Percentiles rank a stretch among this genome's conserved stretches.
Conservation (phyloP, 106 monocot species). For the Apostasia shenzhenica region DNA sequence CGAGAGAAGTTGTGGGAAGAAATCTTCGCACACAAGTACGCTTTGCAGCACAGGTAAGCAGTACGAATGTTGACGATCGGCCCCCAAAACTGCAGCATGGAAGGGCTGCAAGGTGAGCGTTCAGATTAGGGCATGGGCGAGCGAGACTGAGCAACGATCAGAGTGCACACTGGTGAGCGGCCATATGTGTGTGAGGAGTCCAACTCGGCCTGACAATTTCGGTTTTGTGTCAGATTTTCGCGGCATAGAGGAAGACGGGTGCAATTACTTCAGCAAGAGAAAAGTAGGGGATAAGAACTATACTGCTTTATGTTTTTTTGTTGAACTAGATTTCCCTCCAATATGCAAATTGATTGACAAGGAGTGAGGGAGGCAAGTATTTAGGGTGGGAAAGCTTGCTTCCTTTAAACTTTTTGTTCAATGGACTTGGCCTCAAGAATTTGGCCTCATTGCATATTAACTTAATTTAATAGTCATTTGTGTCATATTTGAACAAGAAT, state of each 20-base stretch:
- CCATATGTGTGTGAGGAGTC: constrained; percentile 71
- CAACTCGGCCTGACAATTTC: constrained; percentile 78
- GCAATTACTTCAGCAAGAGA: constrained; percentile 45
- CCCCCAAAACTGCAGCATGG: constrained; percentile 84
- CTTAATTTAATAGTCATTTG: constrained; percentile 3
- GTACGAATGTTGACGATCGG: constrained; percentile 80
- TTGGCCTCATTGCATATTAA: constrained; percentile 8
- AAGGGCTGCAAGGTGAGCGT: constrained; percentile 88
- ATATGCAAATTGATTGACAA: too few species aligned
- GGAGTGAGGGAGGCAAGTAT: too few species aligned
- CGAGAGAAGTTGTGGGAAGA: constrained; percentile 76
- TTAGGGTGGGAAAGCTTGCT: background rate
- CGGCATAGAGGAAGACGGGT: constrained; percentile 90
- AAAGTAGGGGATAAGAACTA: constrained; percentile 12
- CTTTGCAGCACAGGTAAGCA: constrained; percentile 80
- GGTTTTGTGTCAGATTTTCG: constrained; percentile 97
- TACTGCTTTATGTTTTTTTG: too few species aligned
- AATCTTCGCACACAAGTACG: constrained; percentile 93
- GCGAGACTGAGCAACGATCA: constrained; percentile 92
- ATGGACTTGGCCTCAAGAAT: background rate
- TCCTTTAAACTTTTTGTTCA: constrained; percentile 5
- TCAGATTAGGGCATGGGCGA: constrained; percentile 98
- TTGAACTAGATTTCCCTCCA: too few species aligned
- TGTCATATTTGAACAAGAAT: constrained; percentile 1
- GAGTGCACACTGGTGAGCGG: constrained; percentile 86